Evolutionary conservation across 2,329 filamentous ascomycete genomes (phyloP), one percentile per base, ranked within the genome.

Genomic region (Tympanopsis confertula): DNA sequence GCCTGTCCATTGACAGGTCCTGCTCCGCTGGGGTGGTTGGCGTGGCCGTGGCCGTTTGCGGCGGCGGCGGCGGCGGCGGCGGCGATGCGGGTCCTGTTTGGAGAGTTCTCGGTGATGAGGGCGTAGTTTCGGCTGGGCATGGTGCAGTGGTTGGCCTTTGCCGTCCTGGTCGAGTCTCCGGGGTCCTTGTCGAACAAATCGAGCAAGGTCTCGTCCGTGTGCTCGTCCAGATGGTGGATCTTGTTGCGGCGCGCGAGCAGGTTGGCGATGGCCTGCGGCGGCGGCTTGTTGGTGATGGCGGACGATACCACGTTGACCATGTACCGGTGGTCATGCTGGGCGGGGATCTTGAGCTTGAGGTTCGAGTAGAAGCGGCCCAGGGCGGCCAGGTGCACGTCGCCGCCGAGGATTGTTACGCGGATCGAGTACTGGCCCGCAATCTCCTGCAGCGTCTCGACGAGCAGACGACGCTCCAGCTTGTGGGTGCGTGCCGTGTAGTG

Each of bases 61-160:
- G 37, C 36, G 45, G 13, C 47, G 44, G 5, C 42, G 35, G 30
- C 49, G 43, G 42, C 35, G 13, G 19, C 17, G 18, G 28, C 19
- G 2, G 15, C 35, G 24, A 28, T 19, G 36, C 12, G 20, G 35
- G 35, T 30, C 39, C 68, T 69, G 50, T 68, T 66, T 35, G 72
- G 85, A n/a, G 79, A 78, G 58, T 94, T 95, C 56, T 94, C 85
- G 14, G 85, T 82, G 42, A 98, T 79, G 30, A 85, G 80, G 50
- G 89, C 89, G 70, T 86, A 98, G 56, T 98, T 98, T 18, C 91
- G 78, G 46, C 86, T 88, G 2, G 94, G 77, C 59, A 95, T 95
- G 10, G 88, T 95, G 43, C 86, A 84, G 45, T 85, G 73, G 58
- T 95, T 95, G 53, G 71, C 81, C 32, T 65, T 64, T 1, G 78